These are phyloP conservation scores for Scleroderma bovista DNA, from an alignment of 768 basidiomycete genomes.

Conservation along the genomic window DNA sequence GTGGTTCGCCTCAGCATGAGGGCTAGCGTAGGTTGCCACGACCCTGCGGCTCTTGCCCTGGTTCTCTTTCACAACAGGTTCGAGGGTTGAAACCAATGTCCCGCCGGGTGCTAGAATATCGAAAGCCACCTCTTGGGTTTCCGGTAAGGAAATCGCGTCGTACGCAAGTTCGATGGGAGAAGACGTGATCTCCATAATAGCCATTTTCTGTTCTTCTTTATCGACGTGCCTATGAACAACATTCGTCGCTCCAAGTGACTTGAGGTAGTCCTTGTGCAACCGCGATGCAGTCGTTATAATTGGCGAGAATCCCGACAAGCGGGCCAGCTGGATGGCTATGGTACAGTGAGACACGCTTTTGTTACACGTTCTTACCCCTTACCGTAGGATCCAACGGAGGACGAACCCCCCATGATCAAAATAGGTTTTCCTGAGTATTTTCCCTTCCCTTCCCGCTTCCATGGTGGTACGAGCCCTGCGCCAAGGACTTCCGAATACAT, in stretches of 20 bases:
- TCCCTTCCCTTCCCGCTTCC: slow-evolving; percentile 25
- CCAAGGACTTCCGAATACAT: slow-evolving; percentile 38
- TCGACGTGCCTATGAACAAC: slow-evolving; percentile 30
- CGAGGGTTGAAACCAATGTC: slow-evolving; percentile 25
- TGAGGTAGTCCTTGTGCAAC: slow-evolving; percentile 25
- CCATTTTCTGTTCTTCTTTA: slow-evolving; percentile 9
- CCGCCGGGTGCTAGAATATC: slow-evolving; percentile 31
- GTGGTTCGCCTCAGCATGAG: slow-evolving; percentile 15
- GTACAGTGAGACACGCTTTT: slow-evolving; percentile 1
- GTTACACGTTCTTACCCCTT: slow-evolving; percentile 3
- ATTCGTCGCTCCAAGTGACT: slow-evolving; percentile 36
- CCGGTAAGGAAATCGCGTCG: slow-evolving; percentile 28
- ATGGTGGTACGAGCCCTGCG: slow-evolving; percentile 34
- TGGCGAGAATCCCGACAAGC: slow-evolving; percentile 35
- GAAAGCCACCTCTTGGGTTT: slow-evolving; percentile 33
- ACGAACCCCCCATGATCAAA: slow-evolving; percentile 44
- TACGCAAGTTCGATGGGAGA: slow-evolving; percentile 16
- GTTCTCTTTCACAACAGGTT: slow-evolving; percentile 17
- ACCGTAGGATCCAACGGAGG: slow-evolving; percentile 46
- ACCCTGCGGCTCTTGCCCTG: slow-evolving; percentile 14
- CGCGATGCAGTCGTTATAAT: slow-evolving; percentile 36
- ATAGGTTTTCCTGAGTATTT: slow-evolving; percentile 39
- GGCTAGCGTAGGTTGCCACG: slow-evolving; percentile 20
- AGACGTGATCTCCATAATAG: slow-evolving; percentile 22
- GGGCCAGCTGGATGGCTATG: slow-evolving; percentile 38